These are phyloP conservation scores for Camelina neglecta DNA, from an alignment of 345 rosid species.

Conservation along the genomic window DNA sequence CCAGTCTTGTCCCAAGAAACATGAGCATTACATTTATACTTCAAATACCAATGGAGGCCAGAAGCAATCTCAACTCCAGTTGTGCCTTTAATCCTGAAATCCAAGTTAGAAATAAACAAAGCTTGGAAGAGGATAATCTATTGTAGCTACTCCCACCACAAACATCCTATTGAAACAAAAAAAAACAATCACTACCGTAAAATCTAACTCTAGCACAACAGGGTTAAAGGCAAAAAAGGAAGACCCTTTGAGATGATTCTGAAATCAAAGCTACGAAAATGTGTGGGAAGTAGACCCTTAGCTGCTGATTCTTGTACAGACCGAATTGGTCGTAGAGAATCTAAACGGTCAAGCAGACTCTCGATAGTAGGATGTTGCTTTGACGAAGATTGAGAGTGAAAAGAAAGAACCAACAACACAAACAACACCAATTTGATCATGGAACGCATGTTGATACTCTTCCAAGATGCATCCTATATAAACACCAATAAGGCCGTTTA, in stretches of 20 bases:
- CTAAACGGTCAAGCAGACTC: constrained; percentile 57
- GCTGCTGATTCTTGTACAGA: constrained; percentile 80
- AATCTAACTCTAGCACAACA: no score
- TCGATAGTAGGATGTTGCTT: constrained; percentile 42
- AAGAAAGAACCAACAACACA: constrained; percentile 29
- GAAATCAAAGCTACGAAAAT: constrained; percentile 66
- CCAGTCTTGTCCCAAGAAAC: constrained; percentile 97
- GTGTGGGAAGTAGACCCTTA: constrained; percentile 68
- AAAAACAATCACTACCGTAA: no score
- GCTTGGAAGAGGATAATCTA: not conserved
- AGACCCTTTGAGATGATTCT: constrained; percentile 71
- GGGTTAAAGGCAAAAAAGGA: not conserved
- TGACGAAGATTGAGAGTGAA: constrained; percentile 22
- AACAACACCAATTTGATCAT: constrained; percentile 25
- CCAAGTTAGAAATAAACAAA: not conserved
- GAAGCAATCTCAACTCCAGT: constrained; percentile 86
- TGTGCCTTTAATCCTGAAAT: constrained; percentile 73
- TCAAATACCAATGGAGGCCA: constrained; percentile 92
- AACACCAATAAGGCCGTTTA: no score
- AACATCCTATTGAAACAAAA: no score
- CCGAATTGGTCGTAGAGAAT: constrained; percentile 61
- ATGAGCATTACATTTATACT: constrained; percentile 86
- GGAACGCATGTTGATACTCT: constrained; percentile 28
- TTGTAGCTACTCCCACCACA: no score
- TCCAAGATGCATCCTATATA: not conserved